Base-by-base conservation (phyloP, 306 rosid species). In the Rosa persica region DNA sequence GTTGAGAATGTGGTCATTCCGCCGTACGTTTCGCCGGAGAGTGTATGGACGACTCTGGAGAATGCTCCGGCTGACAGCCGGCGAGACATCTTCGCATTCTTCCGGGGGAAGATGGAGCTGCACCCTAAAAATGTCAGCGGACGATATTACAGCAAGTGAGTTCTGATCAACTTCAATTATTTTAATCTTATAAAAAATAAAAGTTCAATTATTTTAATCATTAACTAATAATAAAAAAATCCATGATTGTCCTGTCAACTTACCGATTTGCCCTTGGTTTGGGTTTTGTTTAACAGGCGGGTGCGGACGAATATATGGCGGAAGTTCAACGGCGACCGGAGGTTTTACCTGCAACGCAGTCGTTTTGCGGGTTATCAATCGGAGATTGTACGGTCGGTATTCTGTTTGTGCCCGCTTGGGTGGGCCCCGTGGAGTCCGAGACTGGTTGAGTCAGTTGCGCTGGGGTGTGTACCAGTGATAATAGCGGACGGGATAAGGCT, bases 401-500 rank as follows among this genome's bases (percentile, higher is more conserved):
- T 96, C 73, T 96, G 99, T 34, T 48, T 96, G 5, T 96, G 99
- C 8, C 99, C 99, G 0, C 54, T 93, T 23, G 99, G 99, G 72
- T 96, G 99, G 99, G 99, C 99, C 75, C 99, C 99, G 1, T 96
- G 99, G 99, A 96, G 99, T 46, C 99, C 99, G 0, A 86, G 99
- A 12, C 87, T 96, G 3, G 97, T 93, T 0, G 99, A 96, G 58
- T 96, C 99, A 0, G 90, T 93, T 0, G 98, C 83, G 0, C 72
- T 96, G 73, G 99, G 99, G 0, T 96, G 99, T 74, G 97, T 96
- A 38, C 99, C 99, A 74, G 96, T 96, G 2, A 77, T 96, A 0
- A 93, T 96, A 62, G 98, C 99, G 0, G 98, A 96, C 16, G 94
- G 90, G 0, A 93, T 96, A 42, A 88, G 89, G 80, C 49, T 93